Evolutionary conservation across 78 protist genomes (phyloP).

Genomic region (Guillardia theta): DNA sequence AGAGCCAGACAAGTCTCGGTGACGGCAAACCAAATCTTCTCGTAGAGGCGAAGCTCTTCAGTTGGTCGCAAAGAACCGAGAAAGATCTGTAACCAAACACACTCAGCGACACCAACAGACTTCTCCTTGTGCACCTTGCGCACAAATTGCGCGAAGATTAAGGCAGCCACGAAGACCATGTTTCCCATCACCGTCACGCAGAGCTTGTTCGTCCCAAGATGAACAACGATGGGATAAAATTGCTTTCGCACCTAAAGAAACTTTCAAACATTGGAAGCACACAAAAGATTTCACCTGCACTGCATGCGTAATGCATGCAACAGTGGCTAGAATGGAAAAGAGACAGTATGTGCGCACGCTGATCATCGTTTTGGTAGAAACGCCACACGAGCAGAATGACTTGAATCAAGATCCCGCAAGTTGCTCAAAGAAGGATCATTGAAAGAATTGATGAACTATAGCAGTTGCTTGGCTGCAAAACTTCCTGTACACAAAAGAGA

Average conservation of each 20-base stretch:
- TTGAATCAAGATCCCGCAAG: too few species aligned
- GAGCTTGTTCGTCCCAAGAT: constrained; percentile 16
- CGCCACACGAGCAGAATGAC: too few species aligned
- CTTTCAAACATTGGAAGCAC: too few species aligned
- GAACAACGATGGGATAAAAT: not conserved
- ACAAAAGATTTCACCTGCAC: too few species aligned
- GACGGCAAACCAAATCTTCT: constrained; percentile 72
- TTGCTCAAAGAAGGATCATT: too few species aligned
- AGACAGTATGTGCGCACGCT: not conserved
- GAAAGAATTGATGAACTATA: too few species aligned
- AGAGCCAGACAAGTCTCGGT: constrained; percentile 87
- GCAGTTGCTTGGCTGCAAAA: too few species aligned
- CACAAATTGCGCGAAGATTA: not conserved
- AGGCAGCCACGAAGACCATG: not conserved
- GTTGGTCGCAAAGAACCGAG: not conserved
- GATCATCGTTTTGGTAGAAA: not conserved
- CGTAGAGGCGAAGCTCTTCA: constrained; percentile 47
- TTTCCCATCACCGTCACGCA: not conserved
- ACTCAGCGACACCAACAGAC: not conserved
- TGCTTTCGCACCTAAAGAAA: not conserved
- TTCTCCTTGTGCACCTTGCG: not conserved
- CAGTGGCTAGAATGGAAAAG: not conserved
- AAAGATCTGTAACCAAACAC: not conserved
- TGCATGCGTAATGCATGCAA: not conserved
- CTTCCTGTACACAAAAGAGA: too few species aligned